Base-by-base conservation (phyloP, 306 rosid species). In the Fragaria iinumae region DNA sequence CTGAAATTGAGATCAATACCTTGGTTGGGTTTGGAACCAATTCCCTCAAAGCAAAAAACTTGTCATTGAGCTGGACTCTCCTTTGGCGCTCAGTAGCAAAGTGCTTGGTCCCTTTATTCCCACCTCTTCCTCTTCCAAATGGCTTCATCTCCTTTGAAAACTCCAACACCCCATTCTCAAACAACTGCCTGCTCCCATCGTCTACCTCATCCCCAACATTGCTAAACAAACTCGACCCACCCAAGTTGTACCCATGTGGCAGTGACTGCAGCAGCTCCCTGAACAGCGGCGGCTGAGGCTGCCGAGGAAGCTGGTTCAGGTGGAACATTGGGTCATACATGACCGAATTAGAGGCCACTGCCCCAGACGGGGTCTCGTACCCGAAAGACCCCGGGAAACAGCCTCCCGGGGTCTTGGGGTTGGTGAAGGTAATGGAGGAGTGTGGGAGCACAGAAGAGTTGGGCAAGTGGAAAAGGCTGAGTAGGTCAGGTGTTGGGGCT, bases 281-380 rank as follows among this genome's bases (percentile, higher is more conserved):
- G 45, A 89, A 85, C 7, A 87, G 81, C 0, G 97, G 96, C 38
- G 97, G 99, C 64, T 90, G 96, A 23, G 98, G 98, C 67, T 90
- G 97, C 41, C 97, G 97, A 72, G 97, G 97, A 60, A 95, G 87
- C 68, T 63, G 68, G 83, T 92, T 92, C 80, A 95, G 71, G 71
- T 89, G 98, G 75, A 90, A 84, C 18, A 95, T 78, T 3, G 96
- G 97, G 80, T 92, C 97, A 65, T 84, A 88, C 45, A 64, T 64
- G 69, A 72, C 71, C 9, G 84, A 67, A 11, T 39, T 39, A 39
- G 69, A 64, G 27, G 71, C 47, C 13, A 21, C 68, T 16, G 39
- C n/a, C n/a, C 67, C 67, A 2, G 67, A 29, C 0, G 5, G 45
- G 0, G 84, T 72, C 32, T 73, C 83, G 17, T 64, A 62, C 9